These are phyloP conservation scores for Verbascum thapsus DNA, from an alignment of 257 asterid species.

Conservation along the genomic window DNA sequence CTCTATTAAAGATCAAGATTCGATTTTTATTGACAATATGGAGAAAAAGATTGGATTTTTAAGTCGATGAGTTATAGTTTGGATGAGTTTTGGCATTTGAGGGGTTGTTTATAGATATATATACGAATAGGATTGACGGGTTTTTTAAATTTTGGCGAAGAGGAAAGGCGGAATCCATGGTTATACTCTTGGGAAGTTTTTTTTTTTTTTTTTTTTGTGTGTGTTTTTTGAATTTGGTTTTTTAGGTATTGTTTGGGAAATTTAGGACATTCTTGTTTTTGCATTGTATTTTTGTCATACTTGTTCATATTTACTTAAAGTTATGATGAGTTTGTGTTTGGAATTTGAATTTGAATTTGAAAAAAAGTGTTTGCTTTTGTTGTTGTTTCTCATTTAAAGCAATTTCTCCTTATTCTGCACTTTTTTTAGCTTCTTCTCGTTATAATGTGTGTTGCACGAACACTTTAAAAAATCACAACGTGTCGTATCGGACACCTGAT, in stretches of 20 bases:
- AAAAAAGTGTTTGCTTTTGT: background rate
- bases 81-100: background rate
- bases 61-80: background rate
- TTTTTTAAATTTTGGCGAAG: background rate
- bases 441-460: no score
- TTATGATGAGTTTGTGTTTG: slow-evolving; percentile 28
- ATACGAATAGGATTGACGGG: background rate
- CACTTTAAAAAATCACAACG: no score
- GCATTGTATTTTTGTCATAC: slow-evolving; percentile 1
- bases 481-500: no score
- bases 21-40: slow-evolving; percentile 5
- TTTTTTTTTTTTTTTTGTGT: background rate
- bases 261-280: slow-evolving; percentile 1
- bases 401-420: background rate
- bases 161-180: no score
- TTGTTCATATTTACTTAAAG: slow-evolving; percentile 21
- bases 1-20: background rate
- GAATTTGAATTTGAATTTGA: slow-evolving; percentile 30
- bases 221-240: background rate
- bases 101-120: background rate
- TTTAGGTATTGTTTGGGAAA: slow-evolving; percentile 18
- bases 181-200: no score
- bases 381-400: background rate
- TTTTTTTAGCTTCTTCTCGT: background rate
- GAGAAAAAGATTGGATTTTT: background rate